These are phyloP conservation scores for Eucalyptus erythrocorys DNA, from an alignment of 345 rosid species.

Conservation along the genomic window DNA sequence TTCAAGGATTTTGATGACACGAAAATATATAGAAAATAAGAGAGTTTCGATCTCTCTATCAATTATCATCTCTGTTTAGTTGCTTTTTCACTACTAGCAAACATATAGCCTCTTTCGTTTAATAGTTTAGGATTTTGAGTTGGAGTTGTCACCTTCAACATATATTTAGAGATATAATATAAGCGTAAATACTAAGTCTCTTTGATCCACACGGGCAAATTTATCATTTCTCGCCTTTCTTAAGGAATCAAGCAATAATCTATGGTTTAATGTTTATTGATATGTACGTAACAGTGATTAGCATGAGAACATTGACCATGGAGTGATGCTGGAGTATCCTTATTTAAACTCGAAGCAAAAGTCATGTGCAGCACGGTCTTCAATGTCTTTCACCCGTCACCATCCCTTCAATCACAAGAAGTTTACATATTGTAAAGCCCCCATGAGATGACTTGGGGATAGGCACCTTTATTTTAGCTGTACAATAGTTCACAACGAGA, in stretches of 20 bases:
- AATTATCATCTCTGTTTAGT: not conserved
- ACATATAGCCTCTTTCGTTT: not conserved
- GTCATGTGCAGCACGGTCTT: not conserved
- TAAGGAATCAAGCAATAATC: not conserved
- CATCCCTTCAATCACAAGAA: not conserved
- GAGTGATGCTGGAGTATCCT: not conserved
- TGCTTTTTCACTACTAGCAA: not conserved
- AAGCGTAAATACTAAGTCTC: not conserved
- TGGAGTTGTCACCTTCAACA: not conserved
- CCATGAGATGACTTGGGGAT: not conserved
- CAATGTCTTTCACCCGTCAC: not conserved
- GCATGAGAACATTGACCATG: not conserved
- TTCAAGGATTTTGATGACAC: not conserved
- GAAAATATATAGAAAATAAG: not conserved
- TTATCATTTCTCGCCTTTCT: not conserved
- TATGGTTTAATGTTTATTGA: not conserved
- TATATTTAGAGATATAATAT: not conserved
- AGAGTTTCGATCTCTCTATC: not conserved
- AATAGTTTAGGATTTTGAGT: not conserved
- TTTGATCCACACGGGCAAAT: fast-evolving
- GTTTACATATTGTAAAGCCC: not conserved
- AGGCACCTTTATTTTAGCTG: not conserved
- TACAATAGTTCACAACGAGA: not conserved
- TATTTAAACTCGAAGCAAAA: not conserved
- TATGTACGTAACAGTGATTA: not conserved